Evolutionary conservation across 805 yeast genomes (phyloP), one percentile per base, ranked within the genome.

Genomic region (Candida tammaniensis): DNA sequence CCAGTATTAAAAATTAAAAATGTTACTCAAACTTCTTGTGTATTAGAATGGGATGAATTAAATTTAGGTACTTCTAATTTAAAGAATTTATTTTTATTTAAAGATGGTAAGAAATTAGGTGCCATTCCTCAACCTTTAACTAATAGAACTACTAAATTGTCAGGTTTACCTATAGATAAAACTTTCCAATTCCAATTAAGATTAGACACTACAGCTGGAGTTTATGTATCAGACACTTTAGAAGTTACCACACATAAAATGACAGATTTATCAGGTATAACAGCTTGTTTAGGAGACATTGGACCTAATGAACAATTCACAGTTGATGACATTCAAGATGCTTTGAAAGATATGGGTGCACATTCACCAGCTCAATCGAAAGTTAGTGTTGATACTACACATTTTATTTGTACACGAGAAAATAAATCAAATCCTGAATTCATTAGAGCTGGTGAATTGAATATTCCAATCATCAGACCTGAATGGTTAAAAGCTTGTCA

Each of bases 401-500:
- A 93, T 58, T 93, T 83, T 52, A 70, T 93, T n/a, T 82, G 94
- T 11, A 71, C 75, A 14, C 45, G 71, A 33, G 72, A 66, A 40
- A 79, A 80, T 31, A 65, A 66, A 26, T 87, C 86, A n/a, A 60
- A 67, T 33, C 71, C 80, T 12, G 89, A 86, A 57, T 84, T 76
- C 64, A 70, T 79, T 42, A 82, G 78, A 54, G 98, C 98, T 1
- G 71, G 74, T 42, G 88, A 82, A 34, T 76, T 78, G 65, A 93
- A 88, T 54, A 87, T 93, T 36, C 98, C 98, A 2, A 76, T 93
- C 24, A 89, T 93, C 17, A 76, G 95, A 57, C 98, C 98, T 0
- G 97, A 93, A 56, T 93, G 98, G 98, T 67, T 93, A 38, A 82
- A 84, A 58, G 96, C 97, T 0, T 93, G 98, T 64, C 95, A 86